Base-by-base conservation (phyloP, 1,284 basidiomycete species). In the Schizophyllum amplum region DNA sequence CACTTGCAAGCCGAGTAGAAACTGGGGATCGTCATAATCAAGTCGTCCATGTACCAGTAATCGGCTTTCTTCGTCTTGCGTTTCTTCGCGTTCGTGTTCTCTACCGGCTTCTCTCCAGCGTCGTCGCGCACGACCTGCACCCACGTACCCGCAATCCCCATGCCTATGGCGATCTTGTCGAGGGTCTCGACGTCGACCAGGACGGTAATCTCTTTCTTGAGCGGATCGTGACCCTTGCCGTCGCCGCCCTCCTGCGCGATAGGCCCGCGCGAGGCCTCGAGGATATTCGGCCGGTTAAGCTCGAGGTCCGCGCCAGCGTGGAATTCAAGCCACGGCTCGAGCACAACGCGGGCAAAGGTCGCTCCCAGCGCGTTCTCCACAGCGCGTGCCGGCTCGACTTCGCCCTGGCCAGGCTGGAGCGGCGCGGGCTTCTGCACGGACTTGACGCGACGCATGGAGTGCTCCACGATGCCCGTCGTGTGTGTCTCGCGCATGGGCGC, bases 111-210 rank as follows among this genome's bases (percentile, higher is more conserved):
- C 13, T 60, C 22, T 49, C 62, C 62, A 47, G 62, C 67, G 55
- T 69, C 64, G 54, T 66, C 68, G 56, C 79, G 75, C 22, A 68
- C 78, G 48, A 86, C 68, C 67, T 87, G 83, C 1, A 87, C 76
- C 77, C 81, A 87, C 54, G 79, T 79, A 15, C 77, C 86, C 3
- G 73, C 75, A 33, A 84, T 57, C 1, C 80, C 81, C 70, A 86
- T 79, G 0, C 82, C 82, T 0, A 78, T 65, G 3, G 64, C 60
- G 20, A 87, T 62, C 27, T 70, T 67, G 42, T 78, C 75, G 5
- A 75, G 68, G 0, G 72, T 65, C n/a, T 67, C 66, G 0, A 77
- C 74, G 27, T 77, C 72, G n/a, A 86, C 69, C 21, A 84, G 72
- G 1, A 86, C 67, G 2, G 73, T 76, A 62, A 88, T 84, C 27